phyloP scores from a whole-genome alignment of 1,139 yeast genomes.

The Saccharomyces hybrid region DNA sequence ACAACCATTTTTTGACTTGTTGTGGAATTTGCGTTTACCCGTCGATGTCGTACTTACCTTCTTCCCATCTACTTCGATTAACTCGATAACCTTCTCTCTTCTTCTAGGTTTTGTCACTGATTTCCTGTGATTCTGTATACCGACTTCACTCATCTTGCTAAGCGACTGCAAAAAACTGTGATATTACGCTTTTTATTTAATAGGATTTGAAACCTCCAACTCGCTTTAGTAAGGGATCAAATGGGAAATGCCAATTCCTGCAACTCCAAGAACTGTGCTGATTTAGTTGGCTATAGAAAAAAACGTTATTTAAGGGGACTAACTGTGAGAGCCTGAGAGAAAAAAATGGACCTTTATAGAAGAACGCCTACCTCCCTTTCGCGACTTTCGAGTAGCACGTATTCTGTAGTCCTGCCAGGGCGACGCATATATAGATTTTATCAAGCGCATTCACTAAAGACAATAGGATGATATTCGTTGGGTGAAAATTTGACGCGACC shows the following conservation, averaged over 20 bases:
- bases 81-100: constrained; percentile 24
- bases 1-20: constrained; percentile 83
- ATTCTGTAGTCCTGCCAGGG: neutral
- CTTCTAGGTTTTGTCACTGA: constrained; percentile 3
- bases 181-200: too few species aligned
- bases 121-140: neutral
- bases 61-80: constrained; percentile 35
- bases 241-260: neutral
- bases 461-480: neutral
- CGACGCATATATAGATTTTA: neutral
- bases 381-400: neutral
- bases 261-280: neutral
- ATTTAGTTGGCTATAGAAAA: neutral
- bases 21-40: constrained; percentile 63
- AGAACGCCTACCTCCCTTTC: too few species aligned
- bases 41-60: constrained; percentile 37
- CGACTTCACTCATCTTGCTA: neutral
- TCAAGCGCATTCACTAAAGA: neutral
- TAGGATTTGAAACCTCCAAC: neutral
- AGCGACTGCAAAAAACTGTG: neutral
- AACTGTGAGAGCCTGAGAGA: neutral
- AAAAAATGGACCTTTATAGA: too few species aligned
- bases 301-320: neutral
- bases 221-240: neutral
- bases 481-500: constrained; percentile 1